Base-by-base conservation (phyloP, 176 grass and related monocot genomes). In the Musa acuminata region DNA sequence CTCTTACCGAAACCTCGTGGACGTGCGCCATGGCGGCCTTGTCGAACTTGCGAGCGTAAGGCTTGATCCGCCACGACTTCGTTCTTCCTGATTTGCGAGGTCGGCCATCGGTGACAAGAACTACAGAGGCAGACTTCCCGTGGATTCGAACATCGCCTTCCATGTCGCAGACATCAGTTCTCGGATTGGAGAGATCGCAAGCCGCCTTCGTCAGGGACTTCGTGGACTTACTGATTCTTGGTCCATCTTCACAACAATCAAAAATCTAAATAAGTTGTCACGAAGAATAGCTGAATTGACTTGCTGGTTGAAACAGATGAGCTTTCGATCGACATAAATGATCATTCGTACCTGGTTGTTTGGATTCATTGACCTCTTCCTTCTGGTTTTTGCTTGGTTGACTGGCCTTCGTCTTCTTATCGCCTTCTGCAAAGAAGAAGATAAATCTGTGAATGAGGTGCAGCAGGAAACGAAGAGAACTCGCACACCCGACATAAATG, bases 21-120 rank as follows among this genome's bases (percentile, higher is more conserved):
- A 86, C 72, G 2, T 89, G 73, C 54, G 74, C 66, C 19, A 98
- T 84, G 68, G 87, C 92, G 26, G 84, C 48, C 8, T 89, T 73
- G 12, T 92, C 93, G n/a, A 88, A 84, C 82, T 98, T 98, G 50
- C 94, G 87, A 49, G 90, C 82, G 75, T 98, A 93, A 48, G 94
- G 90, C 75, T 84, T 88, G 26, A 96, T 66, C 78, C 20, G 77
- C 89, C 92, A 90, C 23, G 55, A 26, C 1, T 19, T 55, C 23
- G 62, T 22, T n/a, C n/a, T 53, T 6, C 16, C 48, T 4, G 43
- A 25, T 13, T n/a, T 1, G 62, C 8, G 63, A 1, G 51, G 49
- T 6, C 78, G 50, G 13, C 72, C 55, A 11, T 17, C 19, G 16
- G 74, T 76, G 52, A 93, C 88, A 0, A 93, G 75, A 51, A 83